A percentile compares a stretch with the other conserved stretches of the same genome.
Evolutionary conservation across 2,329 filamentous ascomycete genomes (phyloP).

Genomic region (Talaromyces verruculosus): DNA sequence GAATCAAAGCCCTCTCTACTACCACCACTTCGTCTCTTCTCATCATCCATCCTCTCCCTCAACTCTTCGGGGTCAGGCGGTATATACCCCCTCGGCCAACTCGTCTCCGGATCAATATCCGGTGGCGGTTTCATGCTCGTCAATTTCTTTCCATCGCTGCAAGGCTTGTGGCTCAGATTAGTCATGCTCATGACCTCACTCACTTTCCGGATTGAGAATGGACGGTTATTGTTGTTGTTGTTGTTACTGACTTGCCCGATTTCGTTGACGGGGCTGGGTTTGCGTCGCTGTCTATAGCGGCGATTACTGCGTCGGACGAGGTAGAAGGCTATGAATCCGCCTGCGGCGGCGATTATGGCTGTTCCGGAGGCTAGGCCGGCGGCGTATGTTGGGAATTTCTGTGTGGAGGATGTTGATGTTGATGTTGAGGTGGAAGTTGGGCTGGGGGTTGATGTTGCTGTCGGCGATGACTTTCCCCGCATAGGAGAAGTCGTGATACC

Average conservation of each 20-base stretch:
- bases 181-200: neutral
- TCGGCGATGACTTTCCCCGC: neutral
- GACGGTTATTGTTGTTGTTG: neutral
- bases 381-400: neutral
- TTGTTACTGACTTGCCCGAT: neutral
- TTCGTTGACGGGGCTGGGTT: neutral
- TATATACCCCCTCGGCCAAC: neutral
- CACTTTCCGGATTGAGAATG: neutral
- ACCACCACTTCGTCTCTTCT: neutral
- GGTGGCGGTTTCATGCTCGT: neutral
- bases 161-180: neutral
- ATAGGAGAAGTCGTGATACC: neutral
- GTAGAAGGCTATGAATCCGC: neutral
- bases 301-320: neutral
- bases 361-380: neutral
- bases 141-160: neutral
- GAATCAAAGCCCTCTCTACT: neutral
- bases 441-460: neutral
- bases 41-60: neutral
- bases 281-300: neutral
- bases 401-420: neutral
- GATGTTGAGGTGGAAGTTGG: neutral
- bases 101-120: neutral
- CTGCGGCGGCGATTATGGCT: neutral
- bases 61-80: neutral